Percentiles rank a stretch among this genome's conserved stretches.
phyloP scores from a whole-genome alignment of 2,329 filamentous ascomycete species.

The Dissoconium aciculare region DNA sequence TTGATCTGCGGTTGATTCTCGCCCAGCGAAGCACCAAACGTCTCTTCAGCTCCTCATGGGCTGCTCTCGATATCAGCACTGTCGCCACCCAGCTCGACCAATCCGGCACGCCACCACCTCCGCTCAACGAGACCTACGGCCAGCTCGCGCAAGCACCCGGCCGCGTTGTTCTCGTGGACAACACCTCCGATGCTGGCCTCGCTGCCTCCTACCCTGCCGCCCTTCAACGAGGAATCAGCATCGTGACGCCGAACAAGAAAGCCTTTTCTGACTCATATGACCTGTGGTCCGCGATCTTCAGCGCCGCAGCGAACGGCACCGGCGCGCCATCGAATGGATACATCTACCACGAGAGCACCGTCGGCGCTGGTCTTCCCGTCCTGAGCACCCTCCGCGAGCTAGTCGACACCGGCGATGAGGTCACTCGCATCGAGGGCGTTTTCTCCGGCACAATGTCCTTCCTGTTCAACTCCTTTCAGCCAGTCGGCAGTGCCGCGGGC shows the following conservation, averaged over 20 bases:
- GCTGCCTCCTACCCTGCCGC: conserved; percentile 72
- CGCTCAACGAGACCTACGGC: conserved; percentile 54
- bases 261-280: conserved; percentile 71
- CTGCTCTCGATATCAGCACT: conserved; percentile 46
- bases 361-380: conserved; percentile 83
- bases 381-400: conserved; percentile 88
- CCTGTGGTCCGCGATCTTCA: conserved; percentile 80
- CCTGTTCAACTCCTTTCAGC: conserved; percentile 94
- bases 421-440: conserved; percentile 87
- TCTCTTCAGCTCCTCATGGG: conserved; percentile 59
- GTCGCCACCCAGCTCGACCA: conserved; percentile 47
- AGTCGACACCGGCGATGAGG: conserved; percentile 82
- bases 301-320: conserved; percentile 48
- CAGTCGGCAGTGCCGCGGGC: conserved; percentile 55
- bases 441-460: conserved; percentile 98
- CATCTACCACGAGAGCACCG: conserved; percentile 88
- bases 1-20: conserved; percentile 64
- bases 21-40: conserved; percentile 76
- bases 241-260: conserved; percentile 98
- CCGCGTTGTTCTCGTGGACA: conserved; percentile 78
- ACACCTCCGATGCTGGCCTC: conserved; percentile 80
- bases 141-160: conserved; percentile 66
- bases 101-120: conserved; percentile 49
- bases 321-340: conserved; percentile 43
- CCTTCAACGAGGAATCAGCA: conserved; percentile 65